Conservation (phyloP, 208 protist genomes). For the Crithidia bombi region DNA sequence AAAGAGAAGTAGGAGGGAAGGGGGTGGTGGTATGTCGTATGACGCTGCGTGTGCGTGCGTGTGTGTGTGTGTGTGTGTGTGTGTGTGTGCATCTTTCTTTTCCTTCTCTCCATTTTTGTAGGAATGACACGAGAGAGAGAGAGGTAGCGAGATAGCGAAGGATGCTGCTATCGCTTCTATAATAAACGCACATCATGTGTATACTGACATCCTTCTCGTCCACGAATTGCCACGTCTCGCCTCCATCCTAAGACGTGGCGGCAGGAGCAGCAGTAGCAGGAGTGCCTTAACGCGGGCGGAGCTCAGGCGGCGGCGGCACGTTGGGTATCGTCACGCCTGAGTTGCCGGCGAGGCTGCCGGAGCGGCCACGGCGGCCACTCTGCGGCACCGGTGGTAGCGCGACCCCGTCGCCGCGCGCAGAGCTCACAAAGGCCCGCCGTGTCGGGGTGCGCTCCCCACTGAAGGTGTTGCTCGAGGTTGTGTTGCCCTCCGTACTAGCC, state of each 20-base stretch:
- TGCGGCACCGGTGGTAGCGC: constrained; percentile 32
- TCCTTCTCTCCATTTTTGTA: no score
- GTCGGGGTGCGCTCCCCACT: constrained; percentile 22
- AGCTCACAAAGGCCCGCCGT: constrained; percentile 16
- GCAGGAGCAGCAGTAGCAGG: no score
- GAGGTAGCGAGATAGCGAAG: no score
- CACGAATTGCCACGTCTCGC: no score
- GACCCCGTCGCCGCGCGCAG: constrained; percentile 18
- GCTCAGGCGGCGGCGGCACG: constrained; percentile 24
- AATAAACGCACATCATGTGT: no score
- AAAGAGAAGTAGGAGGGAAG: not conserved
- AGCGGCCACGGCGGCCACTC: constrained; percentile 21
- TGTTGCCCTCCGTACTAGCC: not conserved
- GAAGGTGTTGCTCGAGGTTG: not conserved
- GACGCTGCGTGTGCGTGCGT: not conserved
- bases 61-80: constrained; percentile 1
- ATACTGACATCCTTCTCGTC: no score
- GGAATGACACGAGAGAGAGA: no score
- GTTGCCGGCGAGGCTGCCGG: constrained; percentile 9
- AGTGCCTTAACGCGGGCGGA: constrained; percentile 10
- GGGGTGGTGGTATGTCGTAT: not conserved
- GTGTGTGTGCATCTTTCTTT: not conserved
- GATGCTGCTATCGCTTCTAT: no score
- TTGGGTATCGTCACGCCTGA: constrained; percentile 10
- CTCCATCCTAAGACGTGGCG: no score